Percentiles rank a stretch among this genome's conserved stretches.
Evolutionary conservation across 768 basidiomycete genomes (phyloP).

Genomic region (Tulasnella sp.): DNA sequence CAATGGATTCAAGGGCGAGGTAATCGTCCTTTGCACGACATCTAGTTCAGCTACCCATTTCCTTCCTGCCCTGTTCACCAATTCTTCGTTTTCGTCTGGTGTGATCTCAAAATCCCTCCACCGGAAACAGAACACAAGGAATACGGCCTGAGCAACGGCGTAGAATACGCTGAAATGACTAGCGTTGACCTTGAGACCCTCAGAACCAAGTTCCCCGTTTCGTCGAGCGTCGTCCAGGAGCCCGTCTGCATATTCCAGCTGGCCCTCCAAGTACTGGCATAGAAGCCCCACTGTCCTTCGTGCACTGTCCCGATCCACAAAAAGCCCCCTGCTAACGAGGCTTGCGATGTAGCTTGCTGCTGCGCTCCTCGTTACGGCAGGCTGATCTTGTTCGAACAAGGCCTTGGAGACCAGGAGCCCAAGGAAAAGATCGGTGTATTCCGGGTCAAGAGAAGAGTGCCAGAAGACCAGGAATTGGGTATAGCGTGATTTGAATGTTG

Average conservation of each 20-base stretch:
- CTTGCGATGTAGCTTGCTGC: constrained; percentile 92
- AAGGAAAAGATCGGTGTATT: constrained; percentile 89
- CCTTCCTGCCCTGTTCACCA: constrained; percentile 39
- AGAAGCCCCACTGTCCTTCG: constrained; percentile 74
- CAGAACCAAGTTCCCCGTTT: background rate
- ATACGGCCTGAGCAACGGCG: constrained; percentile 85
- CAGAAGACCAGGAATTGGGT: constrained; percentile 97
- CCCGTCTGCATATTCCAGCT: constrained; percentile 55
- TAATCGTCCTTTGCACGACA: constrained; percentile 73
- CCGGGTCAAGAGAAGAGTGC: constrained; percentile 83
- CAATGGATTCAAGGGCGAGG: constrained; percentile 82
- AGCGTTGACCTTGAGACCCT: constrained; percentile 28
- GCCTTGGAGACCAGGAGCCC: constrained; percentile 93
- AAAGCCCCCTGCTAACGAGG: constrained; percentile 85
- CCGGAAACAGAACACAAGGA: constrained; percentile 96
- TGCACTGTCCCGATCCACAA: constrained; percentile 71
- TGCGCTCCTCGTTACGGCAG: constrained; percentile 80
- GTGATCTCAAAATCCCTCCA: constrained; percentile 75
- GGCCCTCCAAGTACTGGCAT: constrained; percentile 76
- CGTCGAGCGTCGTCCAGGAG: constrained; percentile 36
- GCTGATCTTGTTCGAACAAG: constrained; percentile 55
- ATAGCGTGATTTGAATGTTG: constrained; percentile 95
- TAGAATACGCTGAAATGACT: constrained; percentile 75
- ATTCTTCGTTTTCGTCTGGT: constrained; percentile 51
- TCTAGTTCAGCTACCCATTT: constrained; percentile 85